phyloP scores from a whole-genome alignment of 495 filamentous ascomycete species.

The Cryomyces antarcticus region DNA sequence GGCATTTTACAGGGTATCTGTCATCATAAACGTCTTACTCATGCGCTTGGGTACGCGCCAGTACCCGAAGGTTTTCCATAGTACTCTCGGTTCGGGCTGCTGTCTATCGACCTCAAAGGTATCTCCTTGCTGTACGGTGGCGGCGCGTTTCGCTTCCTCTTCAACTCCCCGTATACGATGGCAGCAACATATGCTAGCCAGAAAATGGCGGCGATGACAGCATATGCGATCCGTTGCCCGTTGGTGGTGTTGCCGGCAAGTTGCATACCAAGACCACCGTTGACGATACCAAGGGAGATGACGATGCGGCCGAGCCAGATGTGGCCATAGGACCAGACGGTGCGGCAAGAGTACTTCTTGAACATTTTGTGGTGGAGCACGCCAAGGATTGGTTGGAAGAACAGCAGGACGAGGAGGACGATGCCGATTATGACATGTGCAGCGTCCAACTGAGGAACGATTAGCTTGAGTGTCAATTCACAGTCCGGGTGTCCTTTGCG shows the following conservation, averaged over 20 bases:
- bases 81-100: neutral
- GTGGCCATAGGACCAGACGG: conserved; percentile 18
- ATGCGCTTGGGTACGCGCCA: no score
- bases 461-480: neutral
- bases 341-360: conserved; percentile 16
- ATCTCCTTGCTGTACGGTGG: neutral
- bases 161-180: conserved; percentile 10
- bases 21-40: no score
- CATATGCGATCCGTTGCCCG: conserved; percentile 4
- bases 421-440: conserved; percentile 20
- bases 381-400: conserved; percentile 20
- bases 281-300: conserved; percentile 16
- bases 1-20: no score
- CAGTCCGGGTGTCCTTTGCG: neutral
- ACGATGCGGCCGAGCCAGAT: conserved; percentile 16
- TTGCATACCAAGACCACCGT: conserved; percentile 12
- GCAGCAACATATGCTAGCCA: conserved; percentile 10
- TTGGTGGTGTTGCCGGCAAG: conserved; percentile 2
- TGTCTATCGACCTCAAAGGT: neutral
- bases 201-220: conserved; percentile 9
- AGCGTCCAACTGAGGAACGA: conserved; percentile 6
- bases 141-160: neutral
- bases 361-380: conserved; percentile 18
- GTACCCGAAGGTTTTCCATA: neutral
- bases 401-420: conserved; percentile 15